Percentiles rank a stretch among this genome's conserved stretches.
phyloP scores from a whole-genome alignment of 768 basidiomycete genomes.

The Hemileccinum rubropunctum region DNA sequence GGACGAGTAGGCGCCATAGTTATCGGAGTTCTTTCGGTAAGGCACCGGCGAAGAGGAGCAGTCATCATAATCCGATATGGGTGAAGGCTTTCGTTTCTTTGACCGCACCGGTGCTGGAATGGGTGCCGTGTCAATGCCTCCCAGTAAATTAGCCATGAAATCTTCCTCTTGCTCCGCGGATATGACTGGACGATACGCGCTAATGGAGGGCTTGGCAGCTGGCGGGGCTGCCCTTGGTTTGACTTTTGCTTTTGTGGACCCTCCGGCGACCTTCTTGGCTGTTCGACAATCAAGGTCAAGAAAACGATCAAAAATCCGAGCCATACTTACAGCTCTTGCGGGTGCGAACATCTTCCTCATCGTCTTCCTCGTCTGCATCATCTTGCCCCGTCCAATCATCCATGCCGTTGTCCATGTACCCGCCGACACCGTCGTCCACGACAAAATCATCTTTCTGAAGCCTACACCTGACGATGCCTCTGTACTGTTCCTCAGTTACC shows the following conservation, averaged over 20 bases:
- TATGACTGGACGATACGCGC: conserved; percentile 74
- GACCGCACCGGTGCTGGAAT: conserved; percentile 33
- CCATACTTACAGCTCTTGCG: conserved; percentile 41
- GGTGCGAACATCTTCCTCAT: conserved; percentile 30
- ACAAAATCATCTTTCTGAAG: conserved; percentile 92
- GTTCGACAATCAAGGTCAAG: conserved; percentile 8
- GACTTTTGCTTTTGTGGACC: conserved; percentile 35
- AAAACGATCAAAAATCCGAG: neutral
- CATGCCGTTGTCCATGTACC: conserved; percentile 95
- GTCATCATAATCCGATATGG: conserved; percentile 39
- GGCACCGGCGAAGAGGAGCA: conserved; percentile 41
- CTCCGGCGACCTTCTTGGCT: conserved; percentile 25
- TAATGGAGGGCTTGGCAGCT: conserved; percentile 57
- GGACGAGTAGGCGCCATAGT: conserved; percentile 38
- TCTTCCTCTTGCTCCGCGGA: conserved; percentile 82
- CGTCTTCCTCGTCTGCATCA: conserved; percentile 55
- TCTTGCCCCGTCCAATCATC: conserved; percentile 81
- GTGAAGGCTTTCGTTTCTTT: conserved; percentile 72
- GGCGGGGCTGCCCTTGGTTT: conserved; percentile 49
- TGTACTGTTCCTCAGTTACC: conserved; percentile 88
- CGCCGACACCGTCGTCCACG: conserved; percentile 86
- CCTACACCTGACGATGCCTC: conserved; percentile 76
- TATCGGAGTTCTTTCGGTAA: conserved; percentile 31
- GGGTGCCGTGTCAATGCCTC: conserved; percentile 58
- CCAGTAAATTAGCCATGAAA: conserved; percentile 83